A percentile compares a stretch with the other conserved stretches of the same genome.
phyloP scores from a whole-genome alignment of 768 basidiomycete species.

The Nidularia pulvinata region DNA sequence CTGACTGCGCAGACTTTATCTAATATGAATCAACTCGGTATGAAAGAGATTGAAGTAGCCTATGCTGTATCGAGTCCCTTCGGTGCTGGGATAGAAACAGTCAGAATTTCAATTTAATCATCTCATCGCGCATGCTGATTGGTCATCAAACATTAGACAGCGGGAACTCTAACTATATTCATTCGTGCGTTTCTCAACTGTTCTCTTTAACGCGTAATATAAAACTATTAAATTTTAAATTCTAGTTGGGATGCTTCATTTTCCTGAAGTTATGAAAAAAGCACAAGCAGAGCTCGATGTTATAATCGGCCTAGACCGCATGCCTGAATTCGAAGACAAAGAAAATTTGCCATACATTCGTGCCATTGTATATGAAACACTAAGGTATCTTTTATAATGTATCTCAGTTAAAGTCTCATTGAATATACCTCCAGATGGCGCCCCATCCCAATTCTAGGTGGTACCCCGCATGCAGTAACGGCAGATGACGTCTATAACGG shows the following conservation, averaged over 20 bases:
- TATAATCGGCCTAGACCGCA: constrained; percentile 29
- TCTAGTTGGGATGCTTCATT: constrained; percentile 35
- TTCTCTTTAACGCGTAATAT: constrained; percentile 2
- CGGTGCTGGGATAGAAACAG: constrained; percentile 45
- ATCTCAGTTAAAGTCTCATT: neutral
- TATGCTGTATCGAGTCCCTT: constrained; percentile 44
- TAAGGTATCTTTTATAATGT: constrained; percentile 15
- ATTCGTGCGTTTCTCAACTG: constrained; percentile 20
- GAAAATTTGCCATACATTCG: constrained; percentile 30
- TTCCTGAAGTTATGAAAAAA: constrained; percentile 31
- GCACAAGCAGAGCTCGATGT: constrained; percentile 38
- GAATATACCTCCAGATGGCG: constrained; percentile 20
- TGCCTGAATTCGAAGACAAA: constrained; percentile 34
- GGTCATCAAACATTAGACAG: constrained; percentile 15
- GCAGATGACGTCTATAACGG: constrained; percentile 34
- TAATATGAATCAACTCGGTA: constrained; percentile 30
- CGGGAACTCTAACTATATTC: constrained; percentile 25
- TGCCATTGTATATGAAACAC: constrained; percentile 35
- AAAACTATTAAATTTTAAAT: neutral
- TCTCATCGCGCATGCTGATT: neutral
- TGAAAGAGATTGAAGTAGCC: constrained; percentile 40
- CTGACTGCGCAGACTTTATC: constrained; percentile 34
- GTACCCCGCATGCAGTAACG: constrained; percentile 32
- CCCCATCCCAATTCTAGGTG: constrained; percentile 28
- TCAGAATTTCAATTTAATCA: constrained; percentile 7